These are phyloP conservation scores for Beauveria brongniartii DNA, from an alignment of 2,329 filamentous ascomycete genomes.

Conservation along the genomic window DNA sequence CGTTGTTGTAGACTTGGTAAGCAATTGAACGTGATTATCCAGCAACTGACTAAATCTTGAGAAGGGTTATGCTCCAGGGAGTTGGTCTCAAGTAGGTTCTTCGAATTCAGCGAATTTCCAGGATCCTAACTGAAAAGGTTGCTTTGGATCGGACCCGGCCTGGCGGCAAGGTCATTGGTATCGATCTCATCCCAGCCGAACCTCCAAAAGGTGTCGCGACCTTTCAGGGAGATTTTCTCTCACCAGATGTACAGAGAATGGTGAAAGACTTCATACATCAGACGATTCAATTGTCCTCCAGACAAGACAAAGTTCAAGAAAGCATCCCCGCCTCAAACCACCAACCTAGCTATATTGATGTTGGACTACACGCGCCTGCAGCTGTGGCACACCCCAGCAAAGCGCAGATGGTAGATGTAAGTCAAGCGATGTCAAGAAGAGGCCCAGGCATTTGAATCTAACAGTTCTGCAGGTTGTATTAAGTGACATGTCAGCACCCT, in stretches of 20 bases:
- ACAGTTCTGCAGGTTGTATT: conserved; percentile 59
- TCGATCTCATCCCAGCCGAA: conserved; percentile 88
- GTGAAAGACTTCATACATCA: conserved; percentile 68
- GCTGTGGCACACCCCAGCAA: conserved; percentile 21
- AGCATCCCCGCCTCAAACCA: not conserved
- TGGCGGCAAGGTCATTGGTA: conserved; percentile 72
- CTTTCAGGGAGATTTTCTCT: conserved; percentile 90
- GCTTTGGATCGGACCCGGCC: conserved; percentile 72
- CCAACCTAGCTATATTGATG: conserved; percentile 57
- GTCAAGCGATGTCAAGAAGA: conserved; percentile 17
- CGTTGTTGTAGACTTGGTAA: conserved; percentile 82
- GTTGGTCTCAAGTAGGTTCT: conserved; percentile 56
- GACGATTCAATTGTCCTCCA: conserved; percentile 16
- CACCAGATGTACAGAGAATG: conserved; percentile 62
- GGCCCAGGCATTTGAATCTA: conserved; percentile 5
- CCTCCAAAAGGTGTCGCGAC: conserved; percentile 88
- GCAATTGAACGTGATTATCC: conserved; percentile 15
- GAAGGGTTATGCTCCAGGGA: conserved; percentile 69
- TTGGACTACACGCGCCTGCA: conserved; percentile 42
- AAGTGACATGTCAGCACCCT: conserved; percentile 99
- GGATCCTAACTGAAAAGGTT: conserved; percentile 44
- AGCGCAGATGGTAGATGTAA: conserved; percentile 54
- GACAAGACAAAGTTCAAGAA: conserved; percentile 9
- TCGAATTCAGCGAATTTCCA: not conserved
- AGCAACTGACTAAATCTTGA: not conserved